phyloP scores from a whole-genome alignment of 2,329 filamentous ascomycete species.

The Geoglossum cookeanum region DNA sequence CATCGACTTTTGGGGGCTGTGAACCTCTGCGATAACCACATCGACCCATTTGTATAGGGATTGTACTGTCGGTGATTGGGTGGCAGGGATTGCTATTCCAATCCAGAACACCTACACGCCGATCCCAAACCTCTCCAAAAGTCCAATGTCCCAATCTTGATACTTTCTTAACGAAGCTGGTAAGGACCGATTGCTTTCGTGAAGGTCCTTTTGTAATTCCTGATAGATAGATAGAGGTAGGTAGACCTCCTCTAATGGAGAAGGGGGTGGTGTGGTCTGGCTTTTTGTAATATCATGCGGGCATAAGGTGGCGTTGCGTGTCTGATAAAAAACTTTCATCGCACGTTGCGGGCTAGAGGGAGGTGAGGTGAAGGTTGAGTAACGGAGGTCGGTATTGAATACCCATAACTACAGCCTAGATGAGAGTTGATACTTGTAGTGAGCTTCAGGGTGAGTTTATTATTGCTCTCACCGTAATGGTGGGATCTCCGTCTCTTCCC shows the following conservation, averaged over 20 bases:
- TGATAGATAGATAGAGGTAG: conserved; percentile 16
- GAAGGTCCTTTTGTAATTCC: conserved; percentile 16
- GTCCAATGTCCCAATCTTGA: conserved; percentile 24
- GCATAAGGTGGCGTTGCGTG: conserved; percentile 2
- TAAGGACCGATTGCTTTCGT: conserved; percentile 17
- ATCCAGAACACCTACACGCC: neutral
- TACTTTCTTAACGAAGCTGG: conserved; percentile 21
- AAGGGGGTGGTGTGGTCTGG: conserved; percentile 7
- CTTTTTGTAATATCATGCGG: conserved; percentile 10
- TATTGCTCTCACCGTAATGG: neutral
- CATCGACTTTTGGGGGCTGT: neutral
- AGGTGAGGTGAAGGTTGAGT: conserved; percentile 20
- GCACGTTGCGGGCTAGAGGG: conserved; percentile 16
- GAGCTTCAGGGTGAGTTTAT: neutral
- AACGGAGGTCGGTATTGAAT: conserved; percentile 28
- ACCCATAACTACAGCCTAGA: conserved; percentile 21
- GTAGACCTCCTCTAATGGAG: conserved; percentile 18
- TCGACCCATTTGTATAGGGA: too few species aligned
- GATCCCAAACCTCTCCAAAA: conserved; percentile 20
- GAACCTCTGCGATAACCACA: too few species aligned
- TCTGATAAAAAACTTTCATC: conserved; percentile 26
- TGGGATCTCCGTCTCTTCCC: neutral
- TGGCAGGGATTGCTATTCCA: too few species aligned
- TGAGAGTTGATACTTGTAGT: neutral
- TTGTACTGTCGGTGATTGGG: too few species aligned